Percentiles rank a stretch among this genome's conserved stretches.
Evolutionary conservation across 1,284 basidiomycete species (phyloP).

Genomic region (Moniliophthora roreri): DNA sequence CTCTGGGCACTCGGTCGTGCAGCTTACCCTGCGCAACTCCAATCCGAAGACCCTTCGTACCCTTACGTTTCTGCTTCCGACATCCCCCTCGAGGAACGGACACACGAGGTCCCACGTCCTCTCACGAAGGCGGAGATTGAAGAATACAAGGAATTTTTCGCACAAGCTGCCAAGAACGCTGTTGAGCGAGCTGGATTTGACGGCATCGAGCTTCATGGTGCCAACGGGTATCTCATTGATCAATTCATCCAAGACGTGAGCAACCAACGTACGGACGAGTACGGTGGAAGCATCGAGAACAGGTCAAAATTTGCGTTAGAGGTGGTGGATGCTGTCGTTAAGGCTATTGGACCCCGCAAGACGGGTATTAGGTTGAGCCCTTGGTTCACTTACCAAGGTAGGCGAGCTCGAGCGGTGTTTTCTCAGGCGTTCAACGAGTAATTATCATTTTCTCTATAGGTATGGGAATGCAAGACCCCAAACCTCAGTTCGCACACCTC

Average conservation of each 20-base stretch:
- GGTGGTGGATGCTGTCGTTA: slow-evolving; percentile 34
- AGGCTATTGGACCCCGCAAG: slow-evolving; percentile 31
- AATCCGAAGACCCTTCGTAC: slow-evolving; percentile 19
- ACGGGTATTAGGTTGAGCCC: slow-evolving; percentile 54
- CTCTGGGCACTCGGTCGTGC: slow-evolving; percentile 46
- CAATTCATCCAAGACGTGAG: slow-evolving; percentile 35
- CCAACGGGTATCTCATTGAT: slow-evolving; percentile 37
- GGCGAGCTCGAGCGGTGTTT: no score
- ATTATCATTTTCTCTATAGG: no score
- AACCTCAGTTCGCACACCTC: slow-evolving; percentile 31
- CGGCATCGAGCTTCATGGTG: slow-evolving; percentile 31
- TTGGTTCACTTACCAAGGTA: no score
- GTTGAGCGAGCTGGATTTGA: slow-evolving; percentile 26
- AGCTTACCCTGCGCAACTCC: slow-evolving; percentile 29
- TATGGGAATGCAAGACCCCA: slow-evolving; percentile 38
- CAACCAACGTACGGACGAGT: slow-evolving; percentile 49
- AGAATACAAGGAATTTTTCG: slow-evolving; percentile 32
- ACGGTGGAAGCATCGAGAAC: slow-evolving; percentile 48
- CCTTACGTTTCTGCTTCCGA: slow-evolving; percentile 17
- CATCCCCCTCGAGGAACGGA: slow-evolving; percentile 13
- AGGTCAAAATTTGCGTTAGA: slow-evolving; percentile 39
- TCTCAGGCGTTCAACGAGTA: no score
- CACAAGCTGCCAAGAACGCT: slow-evolving; percentile 33
- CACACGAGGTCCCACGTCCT: slow-evolving; percentile 15
- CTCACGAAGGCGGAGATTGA: slow-evolving; percentile 34